These are phyloP conservation scores for Colletotrichum sp. DNA, from an alignment of 2,329 filamentous ascomycete species.

Conservation along the genomic window DNA sequence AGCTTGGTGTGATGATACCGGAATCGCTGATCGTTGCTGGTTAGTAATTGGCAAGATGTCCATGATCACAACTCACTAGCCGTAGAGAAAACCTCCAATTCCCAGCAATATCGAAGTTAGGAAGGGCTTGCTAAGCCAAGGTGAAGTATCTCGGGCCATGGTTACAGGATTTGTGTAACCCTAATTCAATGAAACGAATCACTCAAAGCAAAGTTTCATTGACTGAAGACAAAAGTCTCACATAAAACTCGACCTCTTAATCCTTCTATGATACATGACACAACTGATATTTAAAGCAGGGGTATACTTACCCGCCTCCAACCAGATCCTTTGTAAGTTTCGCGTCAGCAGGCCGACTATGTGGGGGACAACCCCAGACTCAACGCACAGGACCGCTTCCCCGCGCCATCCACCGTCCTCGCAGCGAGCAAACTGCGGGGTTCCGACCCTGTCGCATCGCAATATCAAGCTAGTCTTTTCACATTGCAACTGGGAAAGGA, in stretches of 20 bases:
- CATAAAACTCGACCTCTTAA: not conserved
- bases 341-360: not conserved
- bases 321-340: not conserved
- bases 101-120: conserved; percentile 43
- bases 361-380: not conserved
- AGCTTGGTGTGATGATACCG: conserved; percentile 45
- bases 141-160: conserved; percentile 8
- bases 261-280: not conserved
- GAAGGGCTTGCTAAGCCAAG: conserved; percentile 42
- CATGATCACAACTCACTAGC: conserved; percentile 32
- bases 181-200: not conserved
- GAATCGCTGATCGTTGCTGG: conserved; percentile 36
- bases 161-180: not conserved
- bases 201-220: not conserved
- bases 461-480: not conserved
- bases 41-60: not conserved
- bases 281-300: not conserved
- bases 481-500: not conserved
- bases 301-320: conserved; percentile 2
- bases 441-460: not conserved
- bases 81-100: conserved; percentile 45
- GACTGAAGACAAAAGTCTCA: not conserved
- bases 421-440: not conserved
- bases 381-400: not conserved
- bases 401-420: conserved; percentile 2